phyloP scores from a whole-genome alignment of 2,329 filamentous ascomycete species.

The Orbilia javanica region DNA sequence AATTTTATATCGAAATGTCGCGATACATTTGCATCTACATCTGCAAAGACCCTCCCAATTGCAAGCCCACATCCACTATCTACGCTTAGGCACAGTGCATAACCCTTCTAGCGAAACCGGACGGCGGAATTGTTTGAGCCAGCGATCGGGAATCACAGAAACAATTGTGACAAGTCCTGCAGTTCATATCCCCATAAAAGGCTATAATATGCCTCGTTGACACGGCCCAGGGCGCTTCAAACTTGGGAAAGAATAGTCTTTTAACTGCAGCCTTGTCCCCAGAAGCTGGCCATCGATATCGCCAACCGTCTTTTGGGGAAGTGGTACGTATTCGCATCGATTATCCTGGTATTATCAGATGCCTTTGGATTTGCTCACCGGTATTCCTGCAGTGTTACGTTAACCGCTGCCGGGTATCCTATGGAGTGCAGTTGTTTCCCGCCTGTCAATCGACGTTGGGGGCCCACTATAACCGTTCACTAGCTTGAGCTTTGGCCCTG shows the following conservation, averaged over 20 bases:
- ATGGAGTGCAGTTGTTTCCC: conserved; percentile 36
- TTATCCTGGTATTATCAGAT: conserved; percentile 6
- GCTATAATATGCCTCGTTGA: conserved; percentile 42
- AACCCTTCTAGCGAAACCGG: conserved; percentile 9
- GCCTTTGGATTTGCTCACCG: conserved; percentile 25
- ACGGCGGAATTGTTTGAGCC: conserved; percentile 11
- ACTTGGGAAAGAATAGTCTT: conserved; percentile 31
- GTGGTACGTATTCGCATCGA: conserved; percentile 7
- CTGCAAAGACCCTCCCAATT: background rate
- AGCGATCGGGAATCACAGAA: conserved; percentile 28
- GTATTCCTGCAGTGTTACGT: conserved; percentile 39
- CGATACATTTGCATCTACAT: conserved; percentile 19
- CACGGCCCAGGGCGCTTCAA: conserved; percentile 43
- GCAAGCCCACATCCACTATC: conserved; percentile 10
- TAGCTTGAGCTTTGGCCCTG: conserved; percentile 33
- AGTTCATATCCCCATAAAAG: conserved; percentile 19
- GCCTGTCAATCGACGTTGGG: conserved; percentile 36
- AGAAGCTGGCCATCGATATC: conserved; percentile 21
- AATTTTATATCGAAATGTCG: conserved; percentile 43
- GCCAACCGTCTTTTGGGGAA: conserved; percentile 11
- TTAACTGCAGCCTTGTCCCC: conserved; percentile 22
- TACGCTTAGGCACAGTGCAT: background rate
- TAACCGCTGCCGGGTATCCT: conserved; percentile 38
- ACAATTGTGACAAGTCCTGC: conserved; percentile 44
- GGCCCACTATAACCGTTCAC: conserved; percentile 7